Base-by-base conservation (phyloP, 108 stramenopile genomes). In the Mayamaea pseudoterrestris region DNA sequence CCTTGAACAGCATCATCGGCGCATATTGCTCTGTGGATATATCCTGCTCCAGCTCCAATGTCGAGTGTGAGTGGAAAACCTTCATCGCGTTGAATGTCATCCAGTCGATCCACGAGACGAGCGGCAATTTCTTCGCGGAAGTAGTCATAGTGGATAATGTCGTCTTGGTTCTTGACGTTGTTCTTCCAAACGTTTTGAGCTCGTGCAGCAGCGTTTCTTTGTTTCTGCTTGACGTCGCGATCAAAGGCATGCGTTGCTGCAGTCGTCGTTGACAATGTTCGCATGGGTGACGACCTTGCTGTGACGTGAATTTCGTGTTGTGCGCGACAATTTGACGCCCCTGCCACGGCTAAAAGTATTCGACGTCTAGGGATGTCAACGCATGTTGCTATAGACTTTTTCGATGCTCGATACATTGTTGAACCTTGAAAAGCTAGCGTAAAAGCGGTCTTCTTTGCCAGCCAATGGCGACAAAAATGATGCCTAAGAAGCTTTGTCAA, bases 31-130 rank as follows among this genome's bases (percentile, higher is more conserved):
- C 50, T 44, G 36, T 80, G 56, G 13, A 93, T 46, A 37, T 73
- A 73, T 22, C 80, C 80, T 18, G 73, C 51, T 13, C 74, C 69
- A 1, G 79, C 53, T 28, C 90, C 90, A 41, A 93, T 47, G 57
- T 93, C 86, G 39, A 93, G 58, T 8, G 82, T 82, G 25, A 85
- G 41, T 1, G 81, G 73, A 58, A 86, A 86, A 7, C 80, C 83
- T 43, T 77, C 78, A 6, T 73, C 66, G 13, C 75, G 63, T 21
- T 55, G 53, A 42, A 93, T 84, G 50, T 93, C 91, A 50, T 88
- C 79, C 16, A 93, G 53, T 36, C 90, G 76, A 59, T 84, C 90
- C 2, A 86, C 80, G 22, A 93, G 47, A 25, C 86, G 63, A 1
- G 30, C 7, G 11, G 86, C 83, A 41, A 88, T 76, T 59, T 86